phyloP scores from a whole-genome alignment of 2,329 filamentous ascomycete species.

The Cryphonectria japonica region DNA sequence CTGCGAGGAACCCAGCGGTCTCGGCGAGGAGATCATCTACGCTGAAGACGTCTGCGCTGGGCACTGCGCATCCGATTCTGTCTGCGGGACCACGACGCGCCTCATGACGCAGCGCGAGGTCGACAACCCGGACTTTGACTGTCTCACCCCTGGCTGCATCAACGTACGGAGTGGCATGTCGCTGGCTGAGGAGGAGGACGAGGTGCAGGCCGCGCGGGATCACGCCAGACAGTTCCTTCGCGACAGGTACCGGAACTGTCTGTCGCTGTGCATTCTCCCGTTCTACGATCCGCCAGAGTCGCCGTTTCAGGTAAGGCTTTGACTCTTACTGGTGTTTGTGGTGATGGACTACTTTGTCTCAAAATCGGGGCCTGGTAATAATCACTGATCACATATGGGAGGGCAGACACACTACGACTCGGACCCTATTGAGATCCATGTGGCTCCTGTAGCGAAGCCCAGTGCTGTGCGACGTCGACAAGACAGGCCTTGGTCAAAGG shows the following conservation, averaged over 20 bases:
- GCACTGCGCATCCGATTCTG: constrained; percentile 15
- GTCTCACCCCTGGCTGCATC: constrained; percentile 25
- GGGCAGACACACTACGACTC: constrained; percentile 5
- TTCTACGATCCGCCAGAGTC: constrained; percentile 16
- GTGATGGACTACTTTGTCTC: neutral
- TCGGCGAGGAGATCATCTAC: constrained; percentile 29
- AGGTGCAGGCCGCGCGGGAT: constrained; percentile 20
- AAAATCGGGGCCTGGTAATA: neutral
- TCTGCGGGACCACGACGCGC: constrained; percentile 24
- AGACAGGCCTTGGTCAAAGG: constrained; percentile 29
- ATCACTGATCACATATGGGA: neutral
- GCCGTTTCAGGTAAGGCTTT: neutral
- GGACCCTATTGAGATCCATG: neutral
- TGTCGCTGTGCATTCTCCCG: constrained; percentile 27
- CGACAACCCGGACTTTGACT: constrained; percentile 25
- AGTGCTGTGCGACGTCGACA: neutral
- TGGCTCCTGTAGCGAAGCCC: neutral
- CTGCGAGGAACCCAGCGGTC: constrained; percentile 28
- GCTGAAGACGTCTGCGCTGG: constrained; percentile 26
- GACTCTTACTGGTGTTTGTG: neutral
- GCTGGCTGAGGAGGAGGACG: constrained; percentile 19
- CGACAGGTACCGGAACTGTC: constrained; percentile 16
- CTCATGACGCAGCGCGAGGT: constrained; percentile 27
- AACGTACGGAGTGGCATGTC: constrained; percentile 8
- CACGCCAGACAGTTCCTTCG: constrained; percentile 26